These are phyloP conservation scores for Middelhovenomyces tepae DNA, from an alignment of 805 yeast genomes.

Conservation along the genomic window DNA sequence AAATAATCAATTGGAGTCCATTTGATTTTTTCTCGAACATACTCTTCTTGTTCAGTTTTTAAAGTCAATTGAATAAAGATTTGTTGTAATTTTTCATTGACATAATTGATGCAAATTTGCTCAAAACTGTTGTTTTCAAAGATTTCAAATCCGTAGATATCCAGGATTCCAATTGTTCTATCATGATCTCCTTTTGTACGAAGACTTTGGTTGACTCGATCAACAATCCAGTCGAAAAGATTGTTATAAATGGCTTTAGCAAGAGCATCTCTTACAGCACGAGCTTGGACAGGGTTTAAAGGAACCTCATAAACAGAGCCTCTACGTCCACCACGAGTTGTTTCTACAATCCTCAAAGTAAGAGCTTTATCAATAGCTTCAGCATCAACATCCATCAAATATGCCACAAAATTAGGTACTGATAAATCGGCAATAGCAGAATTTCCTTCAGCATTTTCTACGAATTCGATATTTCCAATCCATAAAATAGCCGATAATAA, in stretches of 20 bases:
- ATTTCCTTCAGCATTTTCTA: constrained; percentile 80
- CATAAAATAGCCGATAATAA: constrained; percentile 78
- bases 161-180: constrained; percentile 79
- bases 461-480: constrained; percentile 88
- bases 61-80: constrained; percentile 91
- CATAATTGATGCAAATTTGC: constrained; percentile 91
- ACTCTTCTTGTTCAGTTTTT: constrained; percentile 96
- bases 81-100: constrained; percentile 92
- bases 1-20: constrained; percentile 98
- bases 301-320: constrained; percentile 96
- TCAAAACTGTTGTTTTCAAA: constrained; percentile 93
- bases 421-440: constrained; percentile 74
- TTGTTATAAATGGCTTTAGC: constrained; percentile 92
- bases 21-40: constrained; percentile 85
- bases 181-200: constrained; percentile 43
- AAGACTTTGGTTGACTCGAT: constrained; percentile 75
- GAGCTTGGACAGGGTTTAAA: constrained; percentile 79
- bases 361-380: constrained; percentile 57
- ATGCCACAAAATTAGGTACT: constrained; percentile 93
- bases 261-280: constrained; percentile 86
- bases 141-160: constrained; percentile 94
- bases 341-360: constrained; percentile 77
- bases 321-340: constrained; percentile 78
- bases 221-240: constrained; percentile 94
- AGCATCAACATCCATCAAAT: constrained; percentile 72